phyloP scores from a whole-genome alignment of 1,284 basidiomycete genomes.

The Volvariella volvacea region DNA sequence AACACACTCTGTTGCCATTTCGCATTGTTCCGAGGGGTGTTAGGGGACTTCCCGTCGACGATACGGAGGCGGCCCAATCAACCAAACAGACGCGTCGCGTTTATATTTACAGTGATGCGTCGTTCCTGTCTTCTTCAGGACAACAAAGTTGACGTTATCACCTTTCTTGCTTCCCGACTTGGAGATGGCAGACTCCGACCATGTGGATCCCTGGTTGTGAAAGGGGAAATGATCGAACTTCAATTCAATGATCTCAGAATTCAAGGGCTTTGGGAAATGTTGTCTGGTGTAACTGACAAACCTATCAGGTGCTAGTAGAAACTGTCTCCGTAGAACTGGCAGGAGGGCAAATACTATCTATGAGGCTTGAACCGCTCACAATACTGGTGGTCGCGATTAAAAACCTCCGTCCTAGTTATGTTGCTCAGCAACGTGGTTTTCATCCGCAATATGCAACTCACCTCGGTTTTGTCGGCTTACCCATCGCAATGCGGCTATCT shows the following conservation, averaged over 20 bases:
- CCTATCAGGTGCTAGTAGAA: neutral
- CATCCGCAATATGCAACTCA: conserved; percentile 14
- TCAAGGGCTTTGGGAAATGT: neutral
- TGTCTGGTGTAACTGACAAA: neutral
- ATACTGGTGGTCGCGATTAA: conserved; percentile 88
- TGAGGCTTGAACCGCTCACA: conserved; percentile 67
- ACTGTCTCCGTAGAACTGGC: neutral
- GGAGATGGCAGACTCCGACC: too few relatives aligned
- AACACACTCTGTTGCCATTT: too few relatives aligned
- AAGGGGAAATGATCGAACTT: conserved; percentile 6
- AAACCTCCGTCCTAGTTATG: conserved; percentile 66
- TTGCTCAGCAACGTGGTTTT: conserved; percentile 11
- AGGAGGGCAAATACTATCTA: conserved; percentile 48
- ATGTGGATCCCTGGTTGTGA: conserved; percentile 19
- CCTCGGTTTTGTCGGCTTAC: conserved; percentile 80
- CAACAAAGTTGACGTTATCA: conserved; percentile 15
- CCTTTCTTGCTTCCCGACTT: conserved; percentile 16
- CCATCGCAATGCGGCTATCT: conserved; percentile 92
- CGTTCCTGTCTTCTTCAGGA: conserved; percentile 18
- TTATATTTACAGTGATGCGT: neutral
- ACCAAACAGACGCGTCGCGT: conserved; percentile 40
- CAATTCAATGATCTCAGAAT: conserved; percentile 7
- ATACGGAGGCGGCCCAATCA: conserved; percentile 16
- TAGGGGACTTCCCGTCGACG: conserved; percentile 27
- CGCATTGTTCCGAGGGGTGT: conserved; percentile 19